Evolutionary conservation across 2,329 filamentous ascomycete genomes (phyloP), one percentile per base, ranked within the genome.

Genomic region (Fusarium tuaranense): DNA sequence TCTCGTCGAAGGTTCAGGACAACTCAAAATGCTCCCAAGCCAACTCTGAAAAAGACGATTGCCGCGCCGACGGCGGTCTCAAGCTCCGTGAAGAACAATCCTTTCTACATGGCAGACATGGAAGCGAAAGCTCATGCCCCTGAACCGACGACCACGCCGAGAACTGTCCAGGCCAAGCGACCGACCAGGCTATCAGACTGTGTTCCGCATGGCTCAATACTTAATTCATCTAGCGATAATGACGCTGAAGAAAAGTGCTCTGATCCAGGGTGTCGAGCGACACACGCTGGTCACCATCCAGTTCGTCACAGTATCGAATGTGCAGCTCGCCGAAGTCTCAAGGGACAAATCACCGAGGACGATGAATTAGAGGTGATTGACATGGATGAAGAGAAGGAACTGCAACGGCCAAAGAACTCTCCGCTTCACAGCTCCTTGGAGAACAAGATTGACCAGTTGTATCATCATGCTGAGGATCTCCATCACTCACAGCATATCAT

Each of bases 261-360:
- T n/a, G 78, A 82, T 51, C 71, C 78, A 8, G 71, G 76, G 27
- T 81, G 81, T 61, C 76, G 76, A 67, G 75, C 76, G 38, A 75
- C 73, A 39, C 74, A 77, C 68, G 71, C 73, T 14, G 78, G 78
- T 2, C 77, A 81, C 65, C 73, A 78, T 58, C 74, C 79, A 22
- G 72, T 78, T 65, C 78, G 80, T 5, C 83, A 84, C 70, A 82
- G 79, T 62, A 79, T 82, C 60, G 79, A 77, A 18, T 84, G 81
- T 63, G 70, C 78, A 10, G 72, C 70, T 20, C 65, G 69, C 7
- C 73, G 69, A 58, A 72, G 65, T 9, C 32, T 62, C 18, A 51
- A 48, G 27, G 63, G 60, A 22, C 57, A 66, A 27, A 38, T 39
- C 9, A 16, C 30, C 5, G 36, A 73, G 36, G 57, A 36, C 0